phyloP scores from a whole-genome alignment of 1,139 yeast species.

The Suhomyces atakaporum region DNA sequence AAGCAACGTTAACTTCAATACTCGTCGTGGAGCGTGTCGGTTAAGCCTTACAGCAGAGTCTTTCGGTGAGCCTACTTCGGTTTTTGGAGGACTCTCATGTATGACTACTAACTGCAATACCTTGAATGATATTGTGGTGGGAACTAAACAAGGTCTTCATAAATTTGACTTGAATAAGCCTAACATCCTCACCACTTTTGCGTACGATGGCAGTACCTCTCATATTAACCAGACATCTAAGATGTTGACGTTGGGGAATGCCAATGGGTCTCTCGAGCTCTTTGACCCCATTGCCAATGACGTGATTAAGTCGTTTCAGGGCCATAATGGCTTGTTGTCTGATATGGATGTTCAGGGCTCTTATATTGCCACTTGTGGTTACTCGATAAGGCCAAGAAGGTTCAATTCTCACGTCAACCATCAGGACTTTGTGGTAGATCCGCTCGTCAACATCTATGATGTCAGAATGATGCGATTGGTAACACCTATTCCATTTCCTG shows the following conservation, averaged over 20 bases:
- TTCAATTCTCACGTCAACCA: slow-evolving; percentile 16
- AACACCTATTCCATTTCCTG: slow-evolving; percentile 84
- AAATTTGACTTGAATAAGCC: slow-evolving; percentile 67
- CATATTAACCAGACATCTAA: slow-evolving; percentile 38
- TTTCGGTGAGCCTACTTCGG: slow-evolving; percentile 14
- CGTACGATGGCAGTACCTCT: slow-evolving; percentile 37
- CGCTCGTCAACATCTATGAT: slow-evolving; percentile 83
- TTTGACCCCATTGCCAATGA: slow-evolving; percentile 65
- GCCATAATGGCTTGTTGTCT: slow-evolving; percentile 75
- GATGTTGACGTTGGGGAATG: slow-evolving; percentile 61
- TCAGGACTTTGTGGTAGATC: slow-evolving; percentile 54
- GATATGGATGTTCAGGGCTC: slow-evolving; percentile 79
- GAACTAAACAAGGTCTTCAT: slow-evolving; percentile 41
- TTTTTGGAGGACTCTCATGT: slow-evolving; percentile 32
- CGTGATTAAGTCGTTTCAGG: slow-evolving; percentile 60
- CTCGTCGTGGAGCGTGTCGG: slow-evolving; percentile 57
- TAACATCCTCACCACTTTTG: slow-evolving; percentile 21
- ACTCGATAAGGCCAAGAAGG: slow-evolving; percentile 53
- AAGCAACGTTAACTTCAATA: slow-evolving; percentile 54
- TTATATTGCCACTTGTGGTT: slow-evolving; percentile 81
- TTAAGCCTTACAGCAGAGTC: slow-evolving; percentile 32
- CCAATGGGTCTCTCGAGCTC: slow-evolving; percentile 73
- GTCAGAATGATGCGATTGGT: slow-evolving; percentile 70
- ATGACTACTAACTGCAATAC: slow-evolving; percentile 41
- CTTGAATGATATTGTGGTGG: slow-evolving; percentile 40